phyloP scores from a whole-genome alignment of 2,329 filamentous ascomycete species.

The Colletotrichum sojae region DNA sequence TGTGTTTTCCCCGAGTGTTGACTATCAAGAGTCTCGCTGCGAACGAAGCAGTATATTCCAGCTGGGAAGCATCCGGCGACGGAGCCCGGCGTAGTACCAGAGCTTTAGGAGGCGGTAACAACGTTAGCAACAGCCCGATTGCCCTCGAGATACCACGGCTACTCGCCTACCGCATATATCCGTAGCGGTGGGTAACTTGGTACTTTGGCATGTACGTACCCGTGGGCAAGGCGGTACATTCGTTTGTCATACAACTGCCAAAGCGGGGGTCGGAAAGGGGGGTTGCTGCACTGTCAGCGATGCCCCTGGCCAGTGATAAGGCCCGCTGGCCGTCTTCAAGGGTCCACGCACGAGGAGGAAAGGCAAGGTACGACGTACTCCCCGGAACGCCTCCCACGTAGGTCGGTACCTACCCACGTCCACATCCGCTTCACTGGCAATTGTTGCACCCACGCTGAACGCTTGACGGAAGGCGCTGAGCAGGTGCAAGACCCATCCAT shows the following conservation, averaged over 20 bases:
- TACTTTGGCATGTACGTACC: slow-evolving; percentile 17
- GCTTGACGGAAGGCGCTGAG: slow-evolving; percentile 6
- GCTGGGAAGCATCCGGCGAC: slow-evolving; percentile 1
- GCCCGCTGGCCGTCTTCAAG: slow-evolving; percentile 31
- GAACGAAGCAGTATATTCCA: too few species aligned
- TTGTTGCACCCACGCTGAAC: not conserved
- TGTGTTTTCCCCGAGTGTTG: too few species aligned
- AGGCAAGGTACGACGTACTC: slow-evolving; percentile 31
- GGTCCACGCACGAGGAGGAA: slow-evolving; percentile 35
- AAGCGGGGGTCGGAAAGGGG: slow-evolving; percentile 23
- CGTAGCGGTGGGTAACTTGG: too few species aligned
- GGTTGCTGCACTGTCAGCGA: slow-evolving; percentile 23
- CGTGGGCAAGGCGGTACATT: slow-evolving; percentile 15
- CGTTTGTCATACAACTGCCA: slow-evolving; percentile 15
- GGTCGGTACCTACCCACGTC: slow-evolving; percentile 17
- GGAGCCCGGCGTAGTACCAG: slow-evolving; percentile 4
- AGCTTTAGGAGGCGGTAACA: not conserved
- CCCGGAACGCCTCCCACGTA: slow-evolving; percentile 3
- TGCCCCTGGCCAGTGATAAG: slow-evolving; percentile 34
- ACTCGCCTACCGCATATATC: too few species aligned
- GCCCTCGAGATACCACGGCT: slow-evolving; percentile 23
- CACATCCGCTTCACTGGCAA: not conserved
- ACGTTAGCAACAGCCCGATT: slow-evolving; percentile 21
- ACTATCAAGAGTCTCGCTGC: too few species aligned
- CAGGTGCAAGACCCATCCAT: not conserved